Conservation (phyloP, 257 asterid genomes). For the Petrea volubilis region DNA sequence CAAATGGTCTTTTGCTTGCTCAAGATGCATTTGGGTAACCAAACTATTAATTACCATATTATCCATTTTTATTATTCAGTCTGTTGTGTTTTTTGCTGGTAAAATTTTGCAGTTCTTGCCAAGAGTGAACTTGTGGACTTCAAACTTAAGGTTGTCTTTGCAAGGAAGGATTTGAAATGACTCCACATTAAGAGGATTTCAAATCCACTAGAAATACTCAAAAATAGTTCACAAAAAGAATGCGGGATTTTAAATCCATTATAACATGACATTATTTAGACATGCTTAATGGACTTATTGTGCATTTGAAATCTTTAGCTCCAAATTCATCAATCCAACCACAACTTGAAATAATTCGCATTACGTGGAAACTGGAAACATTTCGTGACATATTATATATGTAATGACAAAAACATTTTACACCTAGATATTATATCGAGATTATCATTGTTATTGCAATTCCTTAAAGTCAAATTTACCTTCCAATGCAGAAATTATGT, state of each 20-base stretch:
- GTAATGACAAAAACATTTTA: neutral
- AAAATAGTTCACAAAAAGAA: too few species aligned
- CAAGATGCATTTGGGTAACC: slow-evolving; percentile 76
- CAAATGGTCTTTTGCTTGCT: slow-evolving; percentile 59
- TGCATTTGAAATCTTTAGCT: too few species aligned
- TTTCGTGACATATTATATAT: neutral
- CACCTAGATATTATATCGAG: neutral
- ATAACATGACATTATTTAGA: too few species aligned
- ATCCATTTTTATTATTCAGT: neutral
- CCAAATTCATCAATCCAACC: too few species aligned
- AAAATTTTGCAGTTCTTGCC: neutral
- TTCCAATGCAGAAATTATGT: slow-evolving; percentile 56
- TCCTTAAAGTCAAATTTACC: neutral
- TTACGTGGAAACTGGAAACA: neutral
- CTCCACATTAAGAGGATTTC: too few species aligned
- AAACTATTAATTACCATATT: neutral
- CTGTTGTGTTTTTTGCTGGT: neutral
- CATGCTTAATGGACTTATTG: too few species aligned
- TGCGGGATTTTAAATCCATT: too few species aligned
- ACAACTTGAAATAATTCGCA: neutral
- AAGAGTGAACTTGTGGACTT: neutral
- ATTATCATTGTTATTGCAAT: neutral
- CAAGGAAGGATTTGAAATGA: too few species aligned
- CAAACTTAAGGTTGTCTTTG: neutral
- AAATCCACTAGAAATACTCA: too few species aligned